Evolutionary conservation across 129 eudicot species (phyloP).

Genomic region (Sambucus nigra): DNA sequence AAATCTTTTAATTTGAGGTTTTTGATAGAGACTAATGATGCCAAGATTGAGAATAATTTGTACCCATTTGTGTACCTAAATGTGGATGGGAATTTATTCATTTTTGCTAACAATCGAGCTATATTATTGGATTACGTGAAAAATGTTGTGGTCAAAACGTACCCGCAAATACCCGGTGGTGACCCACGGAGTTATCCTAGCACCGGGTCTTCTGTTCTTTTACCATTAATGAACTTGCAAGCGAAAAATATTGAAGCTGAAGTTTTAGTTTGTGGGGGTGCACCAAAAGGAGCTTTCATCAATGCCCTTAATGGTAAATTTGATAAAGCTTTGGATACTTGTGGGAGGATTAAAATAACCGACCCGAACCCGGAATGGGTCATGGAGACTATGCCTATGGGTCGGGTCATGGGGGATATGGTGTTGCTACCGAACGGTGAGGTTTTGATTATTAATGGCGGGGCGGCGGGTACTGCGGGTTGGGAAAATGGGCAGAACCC

Average conservation of each 20-base stretch:
- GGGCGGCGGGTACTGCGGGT: slow-evolving; percentile 43
- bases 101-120: slow-evolving; percentile 67
- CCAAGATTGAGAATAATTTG: slow-evolving; percentile 43
- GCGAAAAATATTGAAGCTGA: slow-evolving; percentile 25
- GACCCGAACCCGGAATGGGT: slow-evolving; percentile 51
- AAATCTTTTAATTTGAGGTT: slow-evolving; percentile 31
- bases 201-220: slow-evolving; percentile 76
- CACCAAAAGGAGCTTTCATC: slow-evolving; percentile 37
- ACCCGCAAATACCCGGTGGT: slow-evolving; percentile 62
- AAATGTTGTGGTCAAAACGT: slow-evolving; percentile 37
- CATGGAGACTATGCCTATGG: slow-evolving; percentile 62
- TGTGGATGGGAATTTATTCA: slow-evolving; percentile 61
- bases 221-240: slow-evolving; percentile 42
- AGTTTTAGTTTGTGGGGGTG: slow-evolving; percentile 74
- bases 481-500: slow-evolving; percentile 60
- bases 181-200: slow-evolving; percentile 88
- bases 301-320: slow-evolving; percentile 35
- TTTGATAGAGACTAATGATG: slow-evolving; percentile 42
- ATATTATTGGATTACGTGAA: slow-evolving; percentile 44
- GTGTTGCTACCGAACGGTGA: slow-evolving; percentile 43
- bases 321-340: slow-evolving; percentile 37
- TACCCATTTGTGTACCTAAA: slow-evolving; percentile 75
- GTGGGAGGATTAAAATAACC: slow-evolving; percentile 47
- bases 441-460: slow-evolving; percentile 55
- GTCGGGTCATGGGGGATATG: slow-evolving; percentile 76